Evolutionary conservation across 257 asterid species (phyloP).

Genomic region (Orobanche coerulescens): DNA sequence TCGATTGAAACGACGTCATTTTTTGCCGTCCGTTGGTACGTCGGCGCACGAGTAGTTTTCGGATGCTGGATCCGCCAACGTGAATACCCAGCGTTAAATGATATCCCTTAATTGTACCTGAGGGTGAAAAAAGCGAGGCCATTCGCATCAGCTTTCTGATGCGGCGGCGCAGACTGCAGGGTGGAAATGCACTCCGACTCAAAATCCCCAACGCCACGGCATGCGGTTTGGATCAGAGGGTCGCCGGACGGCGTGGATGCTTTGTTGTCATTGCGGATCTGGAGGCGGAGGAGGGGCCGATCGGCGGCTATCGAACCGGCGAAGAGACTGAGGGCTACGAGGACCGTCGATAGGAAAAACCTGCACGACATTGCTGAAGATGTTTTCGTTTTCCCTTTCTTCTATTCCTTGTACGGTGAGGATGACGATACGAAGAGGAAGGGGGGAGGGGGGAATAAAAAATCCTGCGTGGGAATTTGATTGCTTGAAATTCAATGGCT

Average conservation of each 20-base stretch:
- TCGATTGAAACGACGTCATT: too few relatives aligned
- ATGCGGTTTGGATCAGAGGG: conserved; percentile 32
- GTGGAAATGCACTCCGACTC: conserved; percentile 25
- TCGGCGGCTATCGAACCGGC: conserved; percentile 10
- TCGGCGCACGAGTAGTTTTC: too few relatives aligned
- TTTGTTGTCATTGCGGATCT: conserved; percentile 5
- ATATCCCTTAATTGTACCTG: conserved; percentile 13
- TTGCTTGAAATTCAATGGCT: not conserved
- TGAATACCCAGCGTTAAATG: too few relatives aligned
- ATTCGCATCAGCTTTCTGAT: conserved; percentile 25
- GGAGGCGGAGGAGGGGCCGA: conserved; percentile 12
- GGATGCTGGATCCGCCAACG: too few relatives aligned
- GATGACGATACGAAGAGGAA: not conserved
- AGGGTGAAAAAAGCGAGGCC: conserved; percentile 36
- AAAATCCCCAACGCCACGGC: conserved; percentile 26
- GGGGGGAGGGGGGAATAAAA: too few relatives aligned
- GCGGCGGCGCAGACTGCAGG: conserved; percentile 25
- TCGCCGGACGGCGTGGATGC: conserved; percentile 20
- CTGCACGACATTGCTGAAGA: conserved; percentile 22
- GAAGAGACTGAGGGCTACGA: conserved; percentile 21
- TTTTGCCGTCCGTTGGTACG: too few relatives aligned
- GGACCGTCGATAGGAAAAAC: conserved; percentile 27
- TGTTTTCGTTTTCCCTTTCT: conserved; percentile 3
- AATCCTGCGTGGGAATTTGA: not conserved
- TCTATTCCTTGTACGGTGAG: not conserved